A percentile compares a stretch with the other conserved stretches of the same genome.
phyloP scores from a whole-genome alignment of 2,329 filamentous ascomycete species.

The Aspergillus chevalieri region DNA sequence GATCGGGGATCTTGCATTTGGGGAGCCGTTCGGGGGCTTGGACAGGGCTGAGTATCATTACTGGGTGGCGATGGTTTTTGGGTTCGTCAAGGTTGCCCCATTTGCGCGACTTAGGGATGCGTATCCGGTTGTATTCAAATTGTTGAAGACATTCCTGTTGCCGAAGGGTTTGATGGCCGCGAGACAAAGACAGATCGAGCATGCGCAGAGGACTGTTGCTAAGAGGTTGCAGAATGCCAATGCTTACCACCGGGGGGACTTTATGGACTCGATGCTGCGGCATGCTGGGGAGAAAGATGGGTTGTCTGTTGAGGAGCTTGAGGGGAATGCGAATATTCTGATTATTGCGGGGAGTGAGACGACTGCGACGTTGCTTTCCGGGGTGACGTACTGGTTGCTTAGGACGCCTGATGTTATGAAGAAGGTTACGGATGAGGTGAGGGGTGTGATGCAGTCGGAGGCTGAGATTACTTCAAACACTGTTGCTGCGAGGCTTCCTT shows the following conservation, averaged over 20 bases:
- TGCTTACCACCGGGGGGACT: conserved; percentile 3
- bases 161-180: conserved; percentile 1
- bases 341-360: conserved; percentile 40
- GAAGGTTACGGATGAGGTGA: conserved; percentile 35
- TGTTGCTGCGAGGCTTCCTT: conserved; percentile 21
- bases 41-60: conserved; percentile 13
- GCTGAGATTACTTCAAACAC: conserved; percentile 34
- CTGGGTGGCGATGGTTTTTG: conserved; percentile 17
- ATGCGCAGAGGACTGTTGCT: conserved; percentile 1
- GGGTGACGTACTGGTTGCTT: conserved; percentile 38
- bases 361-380: conserved; percentile 40
- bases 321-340: conserved; percentile 26
- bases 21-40: conserved; percentile 18
- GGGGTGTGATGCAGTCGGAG: conserved; percentile 28
- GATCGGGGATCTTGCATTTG: conserved; percentile 21
- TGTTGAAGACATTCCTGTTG: background rate
- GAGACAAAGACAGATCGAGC: background rate
- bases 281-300: conserved; percentile 1
- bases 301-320: conserved; percentile 26
- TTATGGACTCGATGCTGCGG: conserved; percentile 12
- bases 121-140: conserved; percentile 1
- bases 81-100: conserved; percentile 2
- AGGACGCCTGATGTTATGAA: conserved; percentile 23
- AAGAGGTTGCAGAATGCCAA: background rate
- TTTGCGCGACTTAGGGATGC: background rate